Evolutionary conservation across 345 rosid genomes (phyloP), one percentile per base, ranked within the genome.

Genomic region (Erodium maritimum): DNA sequence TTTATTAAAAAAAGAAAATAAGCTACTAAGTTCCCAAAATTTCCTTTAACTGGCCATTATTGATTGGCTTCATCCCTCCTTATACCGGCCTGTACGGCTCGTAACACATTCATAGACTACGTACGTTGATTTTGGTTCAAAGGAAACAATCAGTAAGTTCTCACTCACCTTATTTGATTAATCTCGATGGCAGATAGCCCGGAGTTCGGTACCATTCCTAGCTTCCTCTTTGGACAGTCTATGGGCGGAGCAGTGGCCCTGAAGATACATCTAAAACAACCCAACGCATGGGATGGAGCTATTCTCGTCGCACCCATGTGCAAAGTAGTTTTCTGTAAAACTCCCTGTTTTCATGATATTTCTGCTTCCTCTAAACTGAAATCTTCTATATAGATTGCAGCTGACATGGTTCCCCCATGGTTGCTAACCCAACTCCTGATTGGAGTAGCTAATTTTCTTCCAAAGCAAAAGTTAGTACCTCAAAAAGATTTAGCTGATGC

Each of bases 201-300:
- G 0, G 79, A 80, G 34, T 75, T 75, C 64, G 19, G 55, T 59
- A 55, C 56, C 56, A 79, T 90, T 22, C 90, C 96, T 7, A 83
- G 95, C 64, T 90, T 83, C 76, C 88, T 93, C 58, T 87, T 85
- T 72, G 99, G 97, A 11, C 67, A 93, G 72, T 93, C 99, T 19
- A 70, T 94, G 91, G 99, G 99, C 56, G 99, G 99, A 74, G 99
- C 97, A 1, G 91, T 94, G 37, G 85, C 86, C 23, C 78, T 94
- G 73, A 87, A 89, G 80, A 69, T 87, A 69, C 97, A 87, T 70
- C 67, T 87, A 52, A 90, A 87, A 65, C 96, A 93, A 64, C 95
- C 95, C 19, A 67, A 80, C 60, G 80, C 85, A 4, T 93, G 97
- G 96, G 81, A 67, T 25, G 99, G 99, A 19, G 96, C 95, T 8